Evolutionary conservation across 768 basidiomycete species (phyloP), one percentile per base, ranked within the genome.

Genomic region (Trametes meyenii): DNA sequence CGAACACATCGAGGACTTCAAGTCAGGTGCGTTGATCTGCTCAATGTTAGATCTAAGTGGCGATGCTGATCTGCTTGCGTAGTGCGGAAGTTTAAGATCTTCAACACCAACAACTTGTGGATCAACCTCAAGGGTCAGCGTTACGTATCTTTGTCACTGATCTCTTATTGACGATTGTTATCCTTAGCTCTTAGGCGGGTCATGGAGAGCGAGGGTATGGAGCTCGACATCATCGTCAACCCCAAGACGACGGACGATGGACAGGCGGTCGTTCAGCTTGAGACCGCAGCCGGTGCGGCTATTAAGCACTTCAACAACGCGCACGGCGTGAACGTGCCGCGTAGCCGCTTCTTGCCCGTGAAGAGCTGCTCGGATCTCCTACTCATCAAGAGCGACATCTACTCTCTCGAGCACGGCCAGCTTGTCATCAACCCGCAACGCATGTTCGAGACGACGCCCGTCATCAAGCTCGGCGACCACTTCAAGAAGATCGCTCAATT

Each of bases 401-500:
- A 97, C 78, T 90, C 90, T 56, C 81, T 97, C 52, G 79, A 88
- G 74, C 92, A 97, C 72, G 95, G 95, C 19, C 89, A 89, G 68
- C 83, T 96, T 61, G 83, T 92, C 65, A 90, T 97, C 81, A 93
- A 90, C 72, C 85, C 85, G 63, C 79, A 83, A 40, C 78, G 92
- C 67, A 89, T 93, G 87, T 94, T 95, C 70, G 85, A 83, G 70
- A 90, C 85, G 19, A 88, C 92, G 26, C 96, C 95, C n/a, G 94
- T 96, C 50, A 92, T 98, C 83, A 97, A 97, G 80, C 85, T 97
- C 50, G 94, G 95, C 46, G 93, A 95, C 74, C 90, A 92, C 73
- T 97, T 98, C 86, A 97, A 96, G 83, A 96, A 93, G 88, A 90
- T 92, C 61, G 85, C 85, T 67, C 83, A 93, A 73, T 96, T 96